phyloP scores from a whole-genome alignment of 2,329 filamentous ascomycete species.

The Ophiostoma pallidulum region DNA sequence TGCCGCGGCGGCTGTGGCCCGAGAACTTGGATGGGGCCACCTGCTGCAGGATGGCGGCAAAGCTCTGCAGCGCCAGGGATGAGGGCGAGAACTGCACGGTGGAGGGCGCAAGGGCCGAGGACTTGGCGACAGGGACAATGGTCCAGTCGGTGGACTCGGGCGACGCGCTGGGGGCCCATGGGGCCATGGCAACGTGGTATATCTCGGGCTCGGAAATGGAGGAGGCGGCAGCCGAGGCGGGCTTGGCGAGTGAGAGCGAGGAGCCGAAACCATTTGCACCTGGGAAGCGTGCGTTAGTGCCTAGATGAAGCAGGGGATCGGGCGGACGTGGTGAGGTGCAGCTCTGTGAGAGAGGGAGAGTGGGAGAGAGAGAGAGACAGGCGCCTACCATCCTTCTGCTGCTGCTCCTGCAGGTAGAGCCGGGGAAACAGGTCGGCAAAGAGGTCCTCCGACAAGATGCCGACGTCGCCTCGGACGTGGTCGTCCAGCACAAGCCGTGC shows the following conservation, averaged over 20 bases:
- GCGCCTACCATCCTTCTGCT: slow-evolving; percentile 32
- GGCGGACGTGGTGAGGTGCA: too few species aligned
- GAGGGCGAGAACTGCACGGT: slow-evolving; percentile 71
- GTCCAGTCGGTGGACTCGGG: slow-evolving; percentile 68
- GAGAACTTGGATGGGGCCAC: slow-evolving; percentile 67
- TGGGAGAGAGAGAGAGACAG: too few species aligned
- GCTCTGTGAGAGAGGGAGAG: too few species aligned
- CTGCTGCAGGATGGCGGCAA: slow-evolving; percentile 63
- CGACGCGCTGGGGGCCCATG: slow-evolving; percentile 54
- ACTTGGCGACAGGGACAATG: slow-evolving; percentile 64
- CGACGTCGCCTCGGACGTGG: slow-evolving; percentile 74
- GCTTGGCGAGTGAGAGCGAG: slow-evolving; percentile 8
- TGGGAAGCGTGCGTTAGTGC: too few species aligned
- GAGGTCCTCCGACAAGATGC: slow-evolving; percentile 77
- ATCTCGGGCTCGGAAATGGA: slow-evolving; percentile 27
- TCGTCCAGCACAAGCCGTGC: slow-evolving; percentile 79
- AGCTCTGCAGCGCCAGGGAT: slow-evolving; percentile 67
- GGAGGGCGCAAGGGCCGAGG: slow-evolving; percentile 58
- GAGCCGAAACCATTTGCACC: slow-evolving; percentile 10
- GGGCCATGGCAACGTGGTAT: slow-evolving; percentile 62
- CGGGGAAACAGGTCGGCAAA: slow-evolving; percentile 71
- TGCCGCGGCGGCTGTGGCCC: slow-evolving; percentile 61
- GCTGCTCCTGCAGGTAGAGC: slow-evolving; percentile 21
- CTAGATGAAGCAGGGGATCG: too few species aligned
- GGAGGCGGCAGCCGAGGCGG: slow-evolving; percentile 6